phyloP scores from a whole-genome alignment of 1,284 basidiomycete species.

The Cutaneotrichosporon cutaneum region DNA sequence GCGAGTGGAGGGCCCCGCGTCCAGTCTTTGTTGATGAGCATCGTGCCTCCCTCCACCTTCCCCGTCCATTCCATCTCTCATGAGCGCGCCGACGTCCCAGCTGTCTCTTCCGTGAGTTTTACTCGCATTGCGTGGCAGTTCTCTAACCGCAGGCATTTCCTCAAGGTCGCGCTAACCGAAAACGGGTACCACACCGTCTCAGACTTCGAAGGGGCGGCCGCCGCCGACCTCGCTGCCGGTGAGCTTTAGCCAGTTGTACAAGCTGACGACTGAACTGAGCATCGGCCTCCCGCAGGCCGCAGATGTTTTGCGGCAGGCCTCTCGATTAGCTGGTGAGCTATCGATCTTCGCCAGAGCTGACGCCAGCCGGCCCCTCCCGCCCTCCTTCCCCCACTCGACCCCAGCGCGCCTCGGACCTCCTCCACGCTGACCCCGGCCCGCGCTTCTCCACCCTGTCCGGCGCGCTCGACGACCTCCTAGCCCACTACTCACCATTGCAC shows the following conservation, averaged over 20 bases:
- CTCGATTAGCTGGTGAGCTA: not conserved
- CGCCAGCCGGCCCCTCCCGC: conserved; percentile 8
- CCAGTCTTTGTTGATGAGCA: not conserved
- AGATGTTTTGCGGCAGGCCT: conserved; percentile 34
- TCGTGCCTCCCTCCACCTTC: not conserved
- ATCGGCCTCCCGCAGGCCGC: conserved; percentile 35
- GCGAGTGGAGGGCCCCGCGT: not conserved
- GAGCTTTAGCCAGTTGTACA: not conserved
- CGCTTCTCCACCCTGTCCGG: conserved; percentile 40
- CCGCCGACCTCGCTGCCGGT: conserved; percentile 41
- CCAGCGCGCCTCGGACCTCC: conserved; percentile 35
- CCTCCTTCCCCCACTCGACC: conserved; percentile 16
- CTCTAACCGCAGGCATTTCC: conserved; percentile 26
- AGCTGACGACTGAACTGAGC: conserved; percentile 34
- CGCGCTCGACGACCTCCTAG: conserved; percentile 41
- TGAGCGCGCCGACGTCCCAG: conserved; percentile 12
- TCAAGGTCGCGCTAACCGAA: conserved; percentile 38
- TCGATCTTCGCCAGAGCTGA: not conserved
- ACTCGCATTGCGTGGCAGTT: too few relatives aligned
- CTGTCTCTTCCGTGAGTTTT: conserved; percentile 23
- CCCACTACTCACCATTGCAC: conserved; percentile 16
- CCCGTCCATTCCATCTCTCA: not conserved
- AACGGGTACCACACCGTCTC: conserved; percentile 39
- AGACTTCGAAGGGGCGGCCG: conserved; percentile 30
- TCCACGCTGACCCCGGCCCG: conserved; percentile 19